Evolutionary conservation across 1,139 yeast species (phyloP).

Genomic region (Groenewaldozyma auringiensis): DNA sequence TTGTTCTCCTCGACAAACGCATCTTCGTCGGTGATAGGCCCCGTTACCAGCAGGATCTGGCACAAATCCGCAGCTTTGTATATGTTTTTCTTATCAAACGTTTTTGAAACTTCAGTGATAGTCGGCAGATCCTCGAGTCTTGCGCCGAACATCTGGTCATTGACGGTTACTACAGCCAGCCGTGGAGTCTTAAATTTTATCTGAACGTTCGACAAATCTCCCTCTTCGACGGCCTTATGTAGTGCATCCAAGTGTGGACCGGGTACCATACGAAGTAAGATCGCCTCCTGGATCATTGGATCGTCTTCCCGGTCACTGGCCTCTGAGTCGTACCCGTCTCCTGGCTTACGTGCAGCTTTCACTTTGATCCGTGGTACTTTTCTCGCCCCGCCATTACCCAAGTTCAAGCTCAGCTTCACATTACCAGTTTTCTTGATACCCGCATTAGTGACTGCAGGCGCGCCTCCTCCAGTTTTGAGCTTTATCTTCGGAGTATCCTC

Average conservation of each 20-base stretch:
- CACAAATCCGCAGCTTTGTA: conserved; percentile 81
- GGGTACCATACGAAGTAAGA: conserved; percentile 69
- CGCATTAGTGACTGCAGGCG: background rate
- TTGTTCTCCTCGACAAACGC: conserved; percentile 37
- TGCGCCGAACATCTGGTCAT: conserved; percentile 65
- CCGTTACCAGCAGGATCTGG: conserved; percentile 75
- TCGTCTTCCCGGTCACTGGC: conserved; percentile 96
- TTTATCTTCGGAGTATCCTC: conserved; percentile 61
- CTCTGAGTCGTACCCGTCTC: conserved; percentile 95
- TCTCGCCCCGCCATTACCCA: conserved; percentile 13
- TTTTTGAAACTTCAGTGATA: conserved; percentile 76
- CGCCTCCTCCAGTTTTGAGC: conserved; percentile 43
- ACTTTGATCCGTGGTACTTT: conserved; percentile 60
- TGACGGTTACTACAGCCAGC: conserved; percentile 57
- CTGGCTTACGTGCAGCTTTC: conserved; percentile 79
- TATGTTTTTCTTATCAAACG: conserved; percentile 81
- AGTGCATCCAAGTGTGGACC: conserved; percentile 73
- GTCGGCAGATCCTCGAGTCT: conserved; percentile 87
- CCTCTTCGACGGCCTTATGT: conserved; percentile 71
- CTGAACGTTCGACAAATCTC: conserved; percentile 65
- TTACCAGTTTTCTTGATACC: background rate
- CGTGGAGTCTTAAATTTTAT: conserved; percentile 78
- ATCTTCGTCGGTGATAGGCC: conserved; percentile 48
- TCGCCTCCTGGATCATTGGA: conserved; percentile 83
- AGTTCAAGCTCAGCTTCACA: conserved; percentile 27